phyloP scores from a whole-genome alignment of 1,284 basidiomycete genomes.

The Afroboletus lepidellus region DNA sequence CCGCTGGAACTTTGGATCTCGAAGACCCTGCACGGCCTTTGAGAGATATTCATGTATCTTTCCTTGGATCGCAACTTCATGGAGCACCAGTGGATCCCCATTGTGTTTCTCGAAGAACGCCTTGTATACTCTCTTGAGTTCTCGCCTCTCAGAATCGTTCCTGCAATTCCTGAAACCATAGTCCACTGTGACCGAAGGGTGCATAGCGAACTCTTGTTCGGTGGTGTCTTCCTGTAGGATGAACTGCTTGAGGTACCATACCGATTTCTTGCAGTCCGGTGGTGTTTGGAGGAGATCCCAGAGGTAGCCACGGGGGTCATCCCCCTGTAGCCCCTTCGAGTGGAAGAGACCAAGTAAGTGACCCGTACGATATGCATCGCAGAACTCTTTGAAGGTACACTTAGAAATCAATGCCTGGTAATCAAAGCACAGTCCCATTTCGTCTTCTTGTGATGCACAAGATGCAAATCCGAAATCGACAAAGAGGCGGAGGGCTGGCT shows the following conservation, averaged over 20 bases:
- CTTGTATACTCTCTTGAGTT: slow-evolving; percentile 4
- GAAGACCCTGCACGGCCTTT: not conserved
- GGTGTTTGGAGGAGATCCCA: not conserved
- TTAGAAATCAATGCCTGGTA: not conserved
- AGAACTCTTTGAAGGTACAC: slow-evolving; percentile 2
- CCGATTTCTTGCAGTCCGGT: not conserved
- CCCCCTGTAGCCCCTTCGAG: not conserved
- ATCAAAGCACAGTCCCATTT: not conserved
- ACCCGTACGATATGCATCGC: not conserved
- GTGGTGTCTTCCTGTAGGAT: not conserved
- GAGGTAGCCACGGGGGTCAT: not conserved
- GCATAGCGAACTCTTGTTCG: not conserved
- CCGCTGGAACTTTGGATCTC: not conserved
- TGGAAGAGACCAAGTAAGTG: not conserved
- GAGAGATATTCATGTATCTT: not conserved
- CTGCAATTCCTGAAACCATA: slow-evolving; percentile 4
- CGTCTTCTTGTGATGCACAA: not conserved
- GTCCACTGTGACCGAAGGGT: not conserved
- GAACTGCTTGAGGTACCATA: slow-evolving; percentile 1
- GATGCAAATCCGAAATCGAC: not conserved
- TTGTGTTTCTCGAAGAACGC: not conserved
- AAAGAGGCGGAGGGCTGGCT: not conserved
- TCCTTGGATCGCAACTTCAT: not conserved
- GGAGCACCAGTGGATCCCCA: not conserved
- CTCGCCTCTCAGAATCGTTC: not conserved